Evolutionary conservation across 257 asterid genomes (phyloP).

Genomic region (Cynanchum wilfordii): DNA sequence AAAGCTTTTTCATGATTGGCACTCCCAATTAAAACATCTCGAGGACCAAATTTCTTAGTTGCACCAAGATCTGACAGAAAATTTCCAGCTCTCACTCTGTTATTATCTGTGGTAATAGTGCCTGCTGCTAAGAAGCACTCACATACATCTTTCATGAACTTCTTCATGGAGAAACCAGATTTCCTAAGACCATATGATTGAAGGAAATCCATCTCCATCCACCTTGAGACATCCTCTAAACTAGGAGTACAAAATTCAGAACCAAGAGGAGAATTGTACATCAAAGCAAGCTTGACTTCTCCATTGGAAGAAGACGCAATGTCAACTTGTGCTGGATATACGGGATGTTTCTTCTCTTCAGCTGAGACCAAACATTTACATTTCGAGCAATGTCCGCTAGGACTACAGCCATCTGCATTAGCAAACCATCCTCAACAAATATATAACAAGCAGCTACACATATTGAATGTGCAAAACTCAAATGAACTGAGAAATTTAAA

Average conservation of each 20-base stretch:
- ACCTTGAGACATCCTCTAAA: slow-evolving; percentile 6
- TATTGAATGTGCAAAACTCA: slow-evolving; percentile 2
- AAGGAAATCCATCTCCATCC: slow-evolving; percentile 5
- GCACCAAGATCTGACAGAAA: slow-evolving; percentile 12
- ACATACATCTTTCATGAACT: slow-evolving; percentile 27
- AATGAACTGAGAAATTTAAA: neutral
- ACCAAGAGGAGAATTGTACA: slow-evolving; percentile 12
- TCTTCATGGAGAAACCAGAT: slow-evolving; percentile 19
- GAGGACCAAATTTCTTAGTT: slow-evolving; percentile 8
- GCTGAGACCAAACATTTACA: slow-evolving; percentile 15
- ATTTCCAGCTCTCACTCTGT: slow-evolving; percentile 10
- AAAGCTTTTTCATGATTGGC: slow-evolving; percentile 18
- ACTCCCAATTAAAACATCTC: slow-evolving; percentile 17
- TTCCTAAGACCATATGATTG: slow-evolving; percentile 2
- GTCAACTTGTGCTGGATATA: slow-evolving; percentile 21
- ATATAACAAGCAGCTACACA: slow-evolving; percentile 15
- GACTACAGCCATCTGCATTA: slow-evolving; percentile 9
- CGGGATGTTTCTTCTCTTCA: slow-evolving; percentile 10
- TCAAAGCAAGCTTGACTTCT: slow-evolving; percentile 23
- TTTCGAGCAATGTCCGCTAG: slow-evolving; percentile 20
- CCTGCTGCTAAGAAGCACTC: slow-evolving; percentile 21
- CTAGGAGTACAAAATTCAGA: slow-evolving; percentile 1
- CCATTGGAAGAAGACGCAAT: slow-evolving; percentile 38
- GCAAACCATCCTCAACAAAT: slow-evolving; percentile 18
- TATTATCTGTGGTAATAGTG: neutral